These are phyloP conservation scores for Chlamydomonas incerta DNA, from an alignment of 139 green algal species.

Conservation along the genomic window DNA sequence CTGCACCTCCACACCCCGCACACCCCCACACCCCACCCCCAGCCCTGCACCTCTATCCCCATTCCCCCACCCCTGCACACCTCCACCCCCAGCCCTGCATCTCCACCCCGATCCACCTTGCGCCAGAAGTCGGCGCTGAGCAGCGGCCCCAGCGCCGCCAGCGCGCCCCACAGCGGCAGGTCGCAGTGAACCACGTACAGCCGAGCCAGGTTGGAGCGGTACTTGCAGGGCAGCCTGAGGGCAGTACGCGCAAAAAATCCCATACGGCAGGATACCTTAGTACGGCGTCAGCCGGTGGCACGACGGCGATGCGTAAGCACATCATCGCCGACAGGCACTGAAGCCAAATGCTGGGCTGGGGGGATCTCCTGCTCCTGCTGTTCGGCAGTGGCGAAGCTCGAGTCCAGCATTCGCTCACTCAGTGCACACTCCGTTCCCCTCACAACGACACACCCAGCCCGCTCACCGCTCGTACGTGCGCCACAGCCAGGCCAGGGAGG, in stretches of 20 bases:
- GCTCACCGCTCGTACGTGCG: slow-evolving; percentile 40
- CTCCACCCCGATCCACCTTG: slow-evolving; percentile 6
- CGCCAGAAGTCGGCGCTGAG: slow-evolving; percentile 16
- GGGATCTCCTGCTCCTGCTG: too few species aligned
- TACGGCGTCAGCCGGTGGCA: not conserved
- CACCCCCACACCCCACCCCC: too few species aligned
- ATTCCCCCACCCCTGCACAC: too few species aligned
- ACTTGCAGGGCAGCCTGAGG: slow-evolving; percentile 41
- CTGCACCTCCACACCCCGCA: too few species aligned
- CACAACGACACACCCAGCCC: not conserved
- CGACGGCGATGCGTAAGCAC: too few species aligned
- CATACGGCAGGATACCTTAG: too few species aligned
- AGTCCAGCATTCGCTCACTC: not conserved
- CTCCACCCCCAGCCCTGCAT: too few species aligned
- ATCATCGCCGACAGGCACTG: too few species aligned
- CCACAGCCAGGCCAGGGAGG: slow-evolving; percentile 33
- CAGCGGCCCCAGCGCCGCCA: slow-evolving; percentile 19
- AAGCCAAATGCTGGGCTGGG: not conserved
- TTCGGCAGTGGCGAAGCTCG: not conserved
- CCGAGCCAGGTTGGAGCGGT: slow-evolving; percentile 30
- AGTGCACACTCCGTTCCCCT: not conserved
- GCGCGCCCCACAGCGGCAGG: slow-evolving; percentile 29
- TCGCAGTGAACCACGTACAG: slow-evolving; percentile 47
- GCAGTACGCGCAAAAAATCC: not conserved
- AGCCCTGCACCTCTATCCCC: too few species aligned